These are phyloP conservation scores for Dictyostelium firmibasis DNA, from an alignment of 78 protist species.

Conservation along the genomic window DNA sequence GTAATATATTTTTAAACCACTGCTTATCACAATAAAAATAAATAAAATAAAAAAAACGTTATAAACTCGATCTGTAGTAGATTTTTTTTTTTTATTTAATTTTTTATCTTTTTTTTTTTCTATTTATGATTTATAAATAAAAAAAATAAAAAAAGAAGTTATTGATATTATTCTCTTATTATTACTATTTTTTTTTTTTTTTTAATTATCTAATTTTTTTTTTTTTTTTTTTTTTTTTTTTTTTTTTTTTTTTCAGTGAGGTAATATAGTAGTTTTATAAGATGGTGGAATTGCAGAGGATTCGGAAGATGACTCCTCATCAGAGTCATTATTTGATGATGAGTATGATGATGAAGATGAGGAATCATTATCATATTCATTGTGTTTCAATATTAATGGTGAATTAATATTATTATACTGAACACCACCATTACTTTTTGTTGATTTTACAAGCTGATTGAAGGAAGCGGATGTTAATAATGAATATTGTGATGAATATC, in stretches of 20 bases:
- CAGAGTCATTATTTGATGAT: not conserved
- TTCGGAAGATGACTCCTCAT: not conserved
- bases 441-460: not conserved
- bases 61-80: too few relatives aligned
- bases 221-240: not conserved
- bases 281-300: not conserved
- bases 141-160: not conserved
- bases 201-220: not conserved
- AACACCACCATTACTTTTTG: too few relatives aligned
- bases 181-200: not conserved
- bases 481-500: not conserved
- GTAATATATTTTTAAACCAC: too few relatives aligned
- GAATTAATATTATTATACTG: not conserved
- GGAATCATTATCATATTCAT: not conserved
- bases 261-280: not conserved
- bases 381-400: not conserved
- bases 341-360: not conserved
- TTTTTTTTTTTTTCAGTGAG: not conserved
- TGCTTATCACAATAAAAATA: too few relatives aligned
- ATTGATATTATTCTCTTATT: not conserved
- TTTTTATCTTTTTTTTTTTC: too few relatives aligned
- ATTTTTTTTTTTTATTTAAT: too few relatives aligned
- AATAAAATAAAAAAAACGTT: too few relatives aligned
- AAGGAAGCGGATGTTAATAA: not conserved
- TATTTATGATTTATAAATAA: not conserved